Evolutionary conservation across 148 eudicot species (phyloP), one percentile per base, ranked within the genome.

Genomic region (Amaranthus palmeri): DNA sequence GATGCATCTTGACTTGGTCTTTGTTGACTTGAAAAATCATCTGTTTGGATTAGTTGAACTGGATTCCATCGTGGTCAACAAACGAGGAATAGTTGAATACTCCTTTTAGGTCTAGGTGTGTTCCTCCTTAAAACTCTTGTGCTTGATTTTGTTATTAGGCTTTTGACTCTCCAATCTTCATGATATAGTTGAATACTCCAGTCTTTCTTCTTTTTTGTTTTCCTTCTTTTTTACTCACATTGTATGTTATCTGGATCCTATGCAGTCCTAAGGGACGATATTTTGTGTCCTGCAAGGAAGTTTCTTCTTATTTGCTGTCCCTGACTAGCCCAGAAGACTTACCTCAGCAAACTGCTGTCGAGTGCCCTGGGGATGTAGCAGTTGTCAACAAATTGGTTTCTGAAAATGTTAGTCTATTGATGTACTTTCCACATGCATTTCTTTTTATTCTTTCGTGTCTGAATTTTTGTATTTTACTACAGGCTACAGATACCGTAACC

Each of bases 261-360:
- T 77, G 76, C 86, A 90, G 98, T 81, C 98, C 98, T 76, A 80
- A 79, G 80, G 98, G 98, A 73, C 83, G 82, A 56, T 83, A 89
- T 76, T 93, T 91, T 80, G 83, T 78, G 54, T 78, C 97, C 43
- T 93, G 97, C 89, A 93, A 93, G 85, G 98, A 86, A 67, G 85
- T 91, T 45, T 82, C 98, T 45, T 82, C 96, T 17, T 93, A 93
- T 85, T 82, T 93, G 85, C 76, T 83, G 59, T 87, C 96, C 74
- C 76, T 93, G 43, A 81, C 73, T 85, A 87, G 91, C 55, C 73
- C 78, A 64, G 81, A 80, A 71, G 88, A 82, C 70, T 54, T 72
- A 57, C 73, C 80, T 56, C 86, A 65, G 61, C 74, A 65, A 58
- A 65, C 67, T 61, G 43, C 12, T 70, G 69, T 63, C 61, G 80